Base-by-base conservation (phyloP, 2,329 filamentous ascomycete species). In the Sclerotinia borealis region DNA sequence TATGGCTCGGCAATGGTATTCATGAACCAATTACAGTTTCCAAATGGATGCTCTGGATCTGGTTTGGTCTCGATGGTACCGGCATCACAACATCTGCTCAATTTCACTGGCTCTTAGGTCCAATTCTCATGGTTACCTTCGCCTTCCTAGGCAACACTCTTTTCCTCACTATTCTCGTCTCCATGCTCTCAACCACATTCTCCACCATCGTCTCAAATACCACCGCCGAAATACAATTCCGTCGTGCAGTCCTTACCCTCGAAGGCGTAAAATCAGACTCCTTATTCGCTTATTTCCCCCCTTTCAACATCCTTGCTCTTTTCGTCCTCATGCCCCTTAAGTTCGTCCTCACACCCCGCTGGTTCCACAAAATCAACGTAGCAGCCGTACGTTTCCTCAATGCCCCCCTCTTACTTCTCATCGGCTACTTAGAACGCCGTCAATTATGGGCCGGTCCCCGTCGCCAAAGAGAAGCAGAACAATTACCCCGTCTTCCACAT, bases 21-120 rank as follows among this genome's bases (percentile, higher is more conserved):
- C 85, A 89, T 60, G 78, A 82, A 59, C 76, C 87, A 5, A 77
- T 89, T 76, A 90, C 87, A 1, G 92, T 95, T 66, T 86, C 86
- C 50, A 92, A 93, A 75, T 96, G 91, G 91, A 93, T 96, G 90
- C 83, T 95, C 1, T 95, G 90, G 83, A 93, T 96, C 67, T 96
- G 91, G 91, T 95, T 96, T 72, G 91, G 91, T 2, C 83, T 96
- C 1, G 91, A 95, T 70, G 91, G 68, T 5, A 73, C 66, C 76
- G 45, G 82, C 2, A 82, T 85, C 41, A 77, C 82, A 66, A 77
- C 80, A 64, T 82, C 82, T 70, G 80, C 83, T 27, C 85, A 91
- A 63, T 91, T 95, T 72, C 91, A 96, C 76, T 85, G 85, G 80
- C 77, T 92, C n/a, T 79, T 95, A 1, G 91, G 91, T 0, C 91